Percentiles rank a stretch among this genome's conserved stretches.
phyloP scores from a whole-genome alignment of 345 rosid species.

The Xanthoceras sorbifolium region DNA sequence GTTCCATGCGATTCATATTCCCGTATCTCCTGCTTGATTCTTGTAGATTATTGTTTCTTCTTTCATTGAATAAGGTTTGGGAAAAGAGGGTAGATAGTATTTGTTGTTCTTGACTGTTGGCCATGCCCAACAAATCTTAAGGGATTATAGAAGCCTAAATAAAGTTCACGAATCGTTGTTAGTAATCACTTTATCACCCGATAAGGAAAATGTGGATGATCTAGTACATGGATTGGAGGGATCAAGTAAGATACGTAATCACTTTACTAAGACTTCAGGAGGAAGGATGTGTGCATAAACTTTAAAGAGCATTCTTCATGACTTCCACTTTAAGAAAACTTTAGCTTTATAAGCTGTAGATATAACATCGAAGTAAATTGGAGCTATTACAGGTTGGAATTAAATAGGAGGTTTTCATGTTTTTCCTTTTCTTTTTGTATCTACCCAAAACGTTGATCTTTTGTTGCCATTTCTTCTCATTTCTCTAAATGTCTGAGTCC shows the following conservation, averaged over 20 bases:
- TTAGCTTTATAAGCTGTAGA: background rate
- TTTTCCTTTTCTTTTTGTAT: too few relatives aligned
- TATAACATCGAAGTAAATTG: too few relatives aligned
- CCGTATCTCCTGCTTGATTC: background rate
- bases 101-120: background rate
- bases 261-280: background rate
- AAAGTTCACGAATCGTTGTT: background rate
- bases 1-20: background rate
- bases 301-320: background rate
- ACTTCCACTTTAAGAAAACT: background rate
- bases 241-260: background rate
- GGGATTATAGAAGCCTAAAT: background rate
- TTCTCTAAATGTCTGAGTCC: background rate
- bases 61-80: background rate
- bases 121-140: background rate
- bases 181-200: background rate
- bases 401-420: too few relatives aligned
- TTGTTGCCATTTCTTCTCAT: too few relatives aligned
- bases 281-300: background rate
- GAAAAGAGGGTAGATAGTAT: background rate
- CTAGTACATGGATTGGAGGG: background rate
- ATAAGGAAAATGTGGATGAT: background rate
- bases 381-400: too few relatives aligned
- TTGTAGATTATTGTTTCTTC: background rate
- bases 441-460: too few relatives aligned